phyloP scores from a whole-genome alignment of 495 filamentous ascomycete genomes.

The Penicillium canariense region DNA sequence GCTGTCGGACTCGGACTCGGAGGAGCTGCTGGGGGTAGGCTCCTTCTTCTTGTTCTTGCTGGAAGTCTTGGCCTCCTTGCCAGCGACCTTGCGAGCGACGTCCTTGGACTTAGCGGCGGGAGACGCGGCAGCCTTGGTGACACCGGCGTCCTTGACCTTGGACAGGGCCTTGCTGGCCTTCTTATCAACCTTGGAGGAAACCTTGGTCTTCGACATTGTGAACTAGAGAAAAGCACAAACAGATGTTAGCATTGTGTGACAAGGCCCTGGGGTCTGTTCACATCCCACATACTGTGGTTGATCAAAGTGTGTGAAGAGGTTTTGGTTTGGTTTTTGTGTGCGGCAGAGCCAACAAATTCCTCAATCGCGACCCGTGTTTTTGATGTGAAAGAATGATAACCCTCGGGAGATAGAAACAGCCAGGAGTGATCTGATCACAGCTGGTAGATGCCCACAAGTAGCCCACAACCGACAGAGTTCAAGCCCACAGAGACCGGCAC shows the following conservation, averaged over 20 bases:
- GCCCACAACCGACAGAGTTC: conserved; percentile 48
- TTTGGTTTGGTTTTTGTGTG: conserved; percentile 23
- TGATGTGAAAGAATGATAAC: conserved; percentile 29
- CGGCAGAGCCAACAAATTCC: conserved; percentile 45
- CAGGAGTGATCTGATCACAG: conserved; percentile 37
- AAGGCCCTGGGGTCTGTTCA: conserved; percentile 19
- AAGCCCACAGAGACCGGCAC: conserved; percentile 50
- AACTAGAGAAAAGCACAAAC: conserved; percentile 19
- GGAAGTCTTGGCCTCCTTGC: conserved; percentile 41
- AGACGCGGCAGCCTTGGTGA: conserved; percentile 49
- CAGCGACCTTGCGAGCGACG: conserved; percentile 42
- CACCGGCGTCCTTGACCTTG: conserved; percentile 53
- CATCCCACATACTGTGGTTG: conserved; percentile 25
- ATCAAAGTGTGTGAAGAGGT: conserved; percentile 14
- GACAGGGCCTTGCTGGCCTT: conserved; percentile 48
- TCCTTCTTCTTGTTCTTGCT: conserved; percentile 47
- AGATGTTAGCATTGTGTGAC: conserved; percentile 36
- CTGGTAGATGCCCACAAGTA: conserved; percentile 45
- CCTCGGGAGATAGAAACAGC: conserved; percentile 32
- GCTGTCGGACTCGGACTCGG: conserved; percentile 35
- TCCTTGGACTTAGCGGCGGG: conserved; percentile 52
- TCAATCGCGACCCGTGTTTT: conserved; percentile 37
- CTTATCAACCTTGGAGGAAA: conserved; percentile 36
- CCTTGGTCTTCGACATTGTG: conserved; percentile 56
- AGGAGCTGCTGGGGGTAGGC: conserved; percentile 48